A percentile compares a stretch with the other conserved stretches of the same genome.
These are phyloP conservation scores for Pascua guehoae DNA, from an alignment of 1,284 basidiomycete species.

Conservation along the genomic window DNA sequence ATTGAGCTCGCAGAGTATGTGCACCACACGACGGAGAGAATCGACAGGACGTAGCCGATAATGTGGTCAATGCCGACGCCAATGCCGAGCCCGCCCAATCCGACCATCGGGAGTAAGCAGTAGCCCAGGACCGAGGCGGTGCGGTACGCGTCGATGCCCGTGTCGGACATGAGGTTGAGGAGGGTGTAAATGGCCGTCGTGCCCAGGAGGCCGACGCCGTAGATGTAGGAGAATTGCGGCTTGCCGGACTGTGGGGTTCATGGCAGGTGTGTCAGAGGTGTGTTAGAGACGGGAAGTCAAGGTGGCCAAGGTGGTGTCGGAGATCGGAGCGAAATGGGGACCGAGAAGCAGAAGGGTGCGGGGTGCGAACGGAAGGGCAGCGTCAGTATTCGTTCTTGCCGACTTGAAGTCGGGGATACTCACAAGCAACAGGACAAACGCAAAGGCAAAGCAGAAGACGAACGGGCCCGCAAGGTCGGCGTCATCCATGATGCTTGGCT, in stretches of 20 bases:
- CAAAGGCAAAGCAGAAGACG: conserved; percentile 89
- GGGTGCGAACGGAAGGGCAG: too few species aligned
- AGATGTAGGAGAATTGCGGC: conserved; percentile 98
- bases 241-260: conserved; percentile 73
- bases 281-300: too few species aligned
- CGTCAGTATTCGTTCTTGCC: background rate
- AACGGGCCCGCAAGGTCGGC: conserved; percentile 96
- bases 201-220: conserved; percentile 92
- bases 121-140: conserved; percentile 96
- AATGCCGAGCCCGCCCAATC: conserved; percentile 86
- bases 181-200: conserved; percentile 92
- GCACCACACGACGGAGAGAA: conserved; percentile 85
- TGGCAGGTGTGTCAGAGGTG: background rate
- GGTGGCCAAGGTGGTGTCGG: too few species aligned
- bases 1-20: conserved; percentile 91
- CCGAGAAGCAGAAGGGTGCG: too few species aligned
- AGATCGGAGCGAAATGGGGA: too few species aligned
- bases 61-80: conserved; percentile 77
- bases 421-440: conserved; percentile 81
- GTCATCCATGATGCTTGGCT: conserved; percentile 98
- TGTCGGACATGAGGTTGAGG: conserved; percentile 95
- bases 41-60: conserved; percentile 76
- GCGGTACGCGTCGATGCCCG: conserved; percentile 92
- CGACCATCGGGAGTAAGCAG: conserved; percentile 94
- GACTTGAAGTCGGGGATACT: conserved; percentile 45